These are phyloP conservation scores for Paecilomyces variotii DNA, from an alignment of 2,329 filamentous ascomycete species.

Conservation along the genomic window DNA sequence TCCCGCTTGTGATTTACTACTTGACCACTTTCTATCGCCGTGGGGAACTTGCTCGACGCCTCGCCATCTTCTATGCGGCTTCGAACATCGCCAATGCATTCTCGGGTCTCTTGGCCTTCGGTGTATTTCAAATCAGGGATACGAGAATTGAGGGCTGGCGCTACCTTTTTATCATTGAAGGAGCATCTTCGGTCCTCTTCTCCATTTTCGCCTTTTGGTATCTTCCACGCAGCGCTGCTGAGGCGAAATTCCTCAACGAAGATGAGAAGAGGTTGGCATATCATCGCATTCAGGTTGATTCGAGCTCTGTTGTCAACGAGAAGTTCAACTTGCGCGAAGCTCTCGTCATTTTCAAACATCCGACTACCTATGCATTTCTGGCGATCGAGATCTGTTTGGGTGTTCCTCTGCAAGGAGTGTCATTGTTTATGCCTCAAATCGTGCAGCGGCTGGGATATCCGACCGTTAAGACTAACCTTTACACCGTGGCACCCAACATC, in stretches of 20 bases:
- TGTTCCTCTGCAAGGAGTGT: slow-evolving; percentile 50
- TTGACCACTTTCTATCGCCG: slow-evolving; percentile 61
- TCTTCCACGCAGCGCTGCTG: slow-evolving; percentile 56
- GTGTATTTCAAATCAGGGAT: slow-evolving; percentile 51
- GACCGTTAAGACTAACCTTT: slow-evolving; percentile 65
- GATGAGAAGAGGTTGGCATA: slow-evolving; percentile 62
- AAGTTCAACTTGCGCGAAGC: slow-evolving; percentile 46
- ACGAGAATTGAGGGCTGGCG: slow-evolving; percentile 44
- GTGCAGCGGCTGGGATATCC: slow-evolving; percentile 45
- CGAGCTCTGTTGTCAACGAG: slow-evolving; percentile 55
- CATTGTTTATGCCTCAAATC: slow-evolving; percentile 53
- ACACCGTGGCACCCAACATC: slow-evolving; percentile 73
- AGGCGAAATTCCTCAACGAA: slow-evolving; percentile 57
- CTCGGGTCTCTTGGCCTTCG: slow-evolving; percentile 51
- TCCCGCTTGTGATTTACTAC: slow-evolving; percentile 61
- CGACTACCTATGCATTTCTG: slow-evolving; percentile 47
- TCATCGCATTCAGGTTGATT: slow-evolving; percentile 68
- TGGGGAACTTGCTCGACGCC: slow-evolving; percentile 60
- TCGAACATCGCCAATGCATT: slow-evolving; percentile 66
- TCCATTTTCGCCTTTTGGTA: slow-evolving; percentile 61
- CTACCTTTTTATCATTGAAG: slow-evolving; percentile 51
- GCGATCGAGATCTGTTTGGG: slow-evolving; percentile 52
- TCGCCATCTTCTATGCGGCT: slow-evolving; percentile 69
- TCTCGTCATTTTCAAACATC: slow-evolving; percentile 46
- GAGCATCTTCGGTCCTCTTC: slow-evolving; percentile 51